phyloP scores from a whole-genome alignment of 352 stramenopile species.

The Phytophthora citrophthora region DNA sequence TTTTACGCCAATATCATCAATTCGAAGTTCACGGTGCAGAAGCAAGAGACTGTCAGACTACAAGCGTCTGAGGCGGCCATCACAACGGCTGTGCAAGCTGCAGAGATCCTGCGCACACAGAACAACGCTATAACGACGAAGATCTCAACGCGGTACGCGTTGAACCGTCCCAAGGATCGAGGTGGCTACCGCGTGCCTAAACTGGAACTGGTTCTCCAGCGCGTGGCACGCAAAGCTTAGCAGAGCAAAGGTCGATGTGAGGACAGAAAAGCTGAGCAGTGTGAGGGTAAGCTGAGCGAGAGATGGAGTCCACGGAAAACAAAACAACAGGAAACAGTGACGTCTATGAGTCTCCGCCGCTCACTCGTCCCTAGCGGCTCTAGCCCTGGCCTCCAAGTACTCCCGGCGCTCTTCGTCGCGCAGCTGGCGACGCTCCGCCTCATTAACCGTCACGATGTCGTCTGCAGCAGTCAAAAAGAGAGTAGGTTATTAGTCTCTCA shows the following conservation, averaged over 20 bases:
- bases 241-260: constrained; percentile 9
- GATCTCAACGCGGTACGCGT: constrained; percentile 73
- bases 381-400: constrained; percentile 43
- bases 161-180: constrained; percentile 57
- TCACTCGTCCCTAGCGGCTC: constrained; percentile 27
- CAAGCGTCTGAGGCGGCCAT: constrained; percentile 75
- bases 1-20: constrained; percentile 87
- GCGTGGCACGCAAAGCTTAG: constrained; percentile 42
- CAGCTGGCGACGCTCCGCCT: constrained; percentile 74
- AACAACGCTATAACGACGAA: constrained; percentile 61
- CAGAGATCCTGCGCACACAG: constrained; percentile 74
- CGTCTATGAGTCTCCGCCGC: constrained; percentile 27
- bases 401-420: constrained; percentile 59
- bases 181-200: constrained; percentile 73
- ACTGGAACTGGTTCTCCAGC: constrained; percentile 70
- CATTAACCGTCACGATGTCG: constrained; percentile 81
- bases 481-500: constrained; percentile 11
- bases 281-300: background rate
- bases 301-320: constrained; percentile 16
- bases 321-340: constrained; percentile 26
- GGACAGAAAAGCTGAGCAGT: constrained; percentile 5
- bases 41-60: constrained; percentile 66
- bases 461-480: constrained; percentile 48
- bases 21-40: constrained; percentile 79
- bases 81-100: constrained; percentile 73